phyloP scores from a whole-genome alignment of 148 eudicot species.

The Rhododendron vialii region DNA sequence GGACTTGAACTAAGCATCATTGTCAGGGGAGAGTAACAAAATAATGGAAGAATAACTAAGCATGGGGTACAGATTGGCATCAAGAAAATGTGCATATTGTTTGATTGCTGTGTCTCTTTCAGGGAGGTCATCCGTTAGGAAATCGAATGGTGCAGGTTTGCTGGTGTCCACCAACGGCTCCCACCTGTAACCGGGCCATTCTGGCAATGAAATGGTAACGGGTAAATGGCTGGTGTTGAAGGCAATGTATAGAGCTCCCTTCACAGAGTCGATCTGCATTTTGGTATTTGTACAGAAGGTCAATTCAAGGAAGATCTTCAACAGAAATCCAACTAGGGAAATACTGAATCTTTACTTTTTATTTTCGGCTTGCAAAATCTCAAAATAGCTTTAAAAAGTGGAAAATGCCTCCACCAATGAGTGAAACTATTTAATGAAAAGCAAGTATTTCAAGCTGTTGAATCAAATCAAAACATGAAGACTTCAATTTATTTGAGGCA shows the following conservation, averaged over 20 bases:
- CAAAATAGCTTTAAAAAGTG: not conserved
- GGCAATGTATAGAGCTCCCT: conserved; percentile 75
- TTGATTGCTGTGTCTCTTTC: conserved; percentile 49
- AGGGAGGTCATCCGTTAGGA: conserved; percentile 50
- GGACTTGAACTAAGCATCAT: conserved; percentile 11
- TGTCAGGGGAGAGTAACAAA: conserved; percentile 50
- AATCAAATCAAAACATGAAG: not conserved
- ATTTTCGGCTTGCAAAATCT: not conserved
- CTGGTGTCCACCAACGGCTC: conserved; percentile 87
- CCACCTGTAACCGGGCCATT: conserved; percentile 81
- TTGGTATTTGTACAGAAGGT: not conserved
- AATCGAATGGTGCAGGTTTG: conserved; percentile 83
- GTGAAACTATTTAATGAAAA: not conserved
- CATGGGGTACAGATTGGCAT: conserved; percentile 81
- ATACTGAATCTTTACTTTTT: not conserved
- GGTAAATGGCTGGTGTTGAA: conserved; percentile 93
- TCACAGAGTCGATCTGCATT: conserved; percentile 70
- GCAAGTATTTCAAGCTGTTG: not conserved
- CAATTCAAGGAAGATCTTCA: not conserved
- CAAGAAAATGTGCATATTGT: conserved; percentile 79
- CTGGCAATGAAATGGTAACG: conserved; percentile 56
- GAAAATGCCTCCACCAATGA: not conserved
- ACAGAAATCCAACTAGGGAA: not conserved
- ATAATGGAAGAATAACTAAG: conserved; percentile 89
- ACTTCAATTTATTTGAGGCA: not conserved